Evolutionary conservation across 1,284 basidiomycete species (phyloP).

Genomic region (Apiotrichum domesticum): DNA sequence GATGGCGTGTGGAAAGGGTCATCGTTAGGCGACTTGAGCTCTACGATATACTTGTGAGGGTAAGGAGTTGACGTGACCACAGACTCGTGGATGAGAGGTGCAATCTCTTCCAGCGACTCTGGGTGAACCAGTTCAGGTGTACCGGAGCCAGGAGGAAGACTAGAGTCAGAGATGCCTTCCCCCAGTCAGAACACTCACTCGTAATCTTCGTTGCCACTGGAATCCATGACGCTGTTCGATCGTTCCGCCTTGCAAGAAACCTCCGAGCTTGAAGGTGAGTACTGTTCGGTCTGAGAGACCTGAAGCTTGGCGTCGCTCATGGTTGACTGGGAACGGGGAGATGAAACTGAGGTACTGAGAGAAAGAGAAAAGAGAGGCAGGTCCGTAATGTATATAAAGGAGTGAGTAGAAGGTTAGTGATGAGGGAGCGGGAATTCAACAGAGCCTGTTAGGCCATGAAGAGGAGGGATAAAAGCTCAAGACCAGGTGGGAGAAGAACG

Average conservation of each 20-base stretch:
- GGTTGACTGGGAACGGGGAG: too few relatives aligned
- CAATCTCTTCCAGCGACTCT: not conserved
- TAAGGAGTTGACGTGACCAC: constrained; percentile 9
- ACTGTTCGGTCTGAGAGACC: too few relatives aligned
- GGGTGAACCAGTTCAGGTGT: not conserved
- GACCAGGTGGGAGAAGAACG: not conserved
- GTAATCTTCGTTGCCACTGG: too few relatives aligned
- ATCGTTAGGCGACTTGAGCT: not conserved
- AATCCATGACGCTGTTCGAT: too few relatives aligned
- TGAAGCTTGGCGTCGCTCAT: too few relatives aligned
- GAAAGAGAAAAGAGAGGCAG: not conserved
- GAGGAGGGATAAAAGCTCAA: not conserved
- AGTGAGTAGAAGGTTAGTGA: not conserved
- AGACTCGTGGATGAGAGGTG: not conserved
- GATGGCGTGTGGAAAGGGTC: constrained; percentile 10
- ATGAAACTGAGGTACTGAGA: too few relatives aligned
- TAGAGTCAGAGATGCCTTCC: too few relatives aligned
- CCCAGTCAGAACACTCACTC: too few relatives aligned
- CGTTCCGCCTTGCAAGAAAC: too few relatives aligned
- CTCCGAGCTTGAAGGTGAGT: too few relatives aligned
- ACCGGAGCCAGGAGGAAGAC: too few relatives aligned
- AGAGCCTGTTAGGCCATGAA: constrained; percentile 1
- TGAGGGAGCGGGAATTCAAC: not conserved
- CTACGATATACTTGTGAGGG: not conserved
- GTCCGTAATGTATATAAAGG: not conserved